Evolutionary conservation across 352 stramenopile species (phyloP).

Genomic region (Aphanomyces stellatus): DNA sequence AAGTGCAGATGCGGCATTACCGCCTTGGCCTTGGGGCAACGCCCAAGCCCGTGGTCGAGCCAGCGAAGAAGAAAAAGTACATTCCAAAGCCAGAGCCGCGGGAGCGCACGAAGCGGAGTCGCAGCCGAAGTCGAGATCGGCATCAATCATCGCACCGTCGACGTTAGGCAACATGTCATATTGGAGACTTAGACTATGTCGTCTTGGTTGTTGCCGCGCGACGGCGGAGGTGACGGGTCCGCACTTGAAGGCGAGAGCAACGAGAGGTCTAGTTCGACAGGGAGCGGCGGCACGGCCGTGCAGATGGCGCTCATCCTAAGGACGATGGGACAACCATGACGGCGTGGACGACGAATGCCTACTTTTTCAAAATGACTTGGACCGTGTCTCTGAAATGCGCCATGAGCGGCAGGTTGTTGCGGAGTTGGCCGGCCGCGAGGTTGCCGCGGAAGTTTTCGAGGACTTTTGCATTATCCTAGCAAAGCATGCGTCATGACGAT

Average conservation of each 20-base stretch:
- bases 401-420: conserved; percentile 50
- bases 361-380: conserved; percentile 46
- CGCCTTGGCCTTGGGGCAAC: conserved; percentile 89
- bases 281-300: conserved; percentile 52
- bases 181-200: conserved; percentile 32
- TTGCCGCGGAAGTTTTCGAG: conserved; percentile 66
- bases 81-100: conserved; percentile 3
- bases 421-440: conserved; percentile 42
- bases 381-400: conserved; percentile 60
- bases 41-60: conserved; percentile 41
- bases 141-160: too few relatives aligned
- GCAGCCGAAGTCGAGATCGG: conserved; percentile 28
- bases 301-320: conserved; percentile 46
- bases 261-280: conserved; percentile 58
- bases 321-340: neutral
- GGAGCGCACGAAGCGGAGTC: conserved; percentile 24
- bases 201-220: conserved; percentile 26
- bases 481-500: neutral
- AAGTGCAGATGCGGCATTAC: conserved; percentile 77
- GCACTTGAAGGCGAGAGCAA: conserved; percentile 29
- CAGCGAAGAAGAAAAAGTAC: conserved; percentile 32
- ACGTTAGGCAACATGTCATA: neutral
- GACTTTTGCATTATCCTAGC: conserved; percentile 49
- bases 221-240: neutral
- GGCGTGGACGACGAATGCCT: neutral